Conservation (phyloP, 257 asterid species). For the Solanum rostratum region DNA sequence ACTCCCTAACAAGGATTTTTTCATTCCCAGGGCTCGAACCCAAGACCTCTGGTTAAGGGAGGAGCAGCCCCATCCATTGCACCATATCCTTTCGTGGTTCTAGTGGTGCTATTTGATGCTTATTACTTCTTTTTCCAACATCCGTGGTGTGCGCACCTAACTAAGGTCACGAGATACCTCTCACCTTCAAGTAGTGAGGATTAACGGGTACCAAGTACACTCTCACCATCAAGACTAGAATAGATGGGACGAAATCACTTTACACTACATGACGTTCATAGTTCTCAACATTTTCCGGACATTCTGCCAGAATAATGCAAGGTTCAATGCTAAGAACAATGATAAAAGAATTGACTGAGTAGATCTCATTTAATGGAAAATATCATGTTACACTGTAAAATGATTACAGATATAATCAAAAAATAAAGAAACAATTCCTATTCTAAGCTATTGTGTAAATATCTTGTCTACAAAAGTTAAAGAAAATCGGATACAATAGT, state of each 20-base stretch:
- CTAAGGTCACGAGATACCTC: not conserved
- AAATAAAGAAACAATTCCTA: not conserved
- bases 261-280: not conserved
- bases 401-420: not conserved
- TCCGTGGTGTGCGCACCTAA: too few species aligned
- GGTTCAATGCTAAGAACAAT: not conserved
- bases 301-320: not conserved
- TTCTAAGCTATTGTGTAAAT: not conserved
- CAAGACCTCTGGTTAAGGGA: too few species aligned
- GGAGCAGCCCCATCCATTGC: too few species aligned
- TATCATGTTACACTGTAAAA: not conserved
- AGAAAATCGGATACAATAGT: not conserved
- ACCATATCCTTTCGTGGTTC: too few species aligned
- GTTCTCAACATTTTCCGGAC: not conserved
- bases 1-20: too few species aligned
- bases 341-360: not conserved
- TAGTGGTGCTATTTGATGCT: too few species aligned
- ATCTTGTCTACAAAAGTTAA: not conserved
- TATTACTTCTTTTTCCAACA: too few species aligned
- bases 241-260: not conserved
- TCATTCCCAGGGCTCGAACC: too few species aligned
- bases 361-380: not conserved
- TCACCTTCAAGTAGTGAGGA: not conserved
- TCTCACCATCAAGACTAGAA: not conserved
- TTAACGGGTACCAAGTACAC: not conserved